phyloP scores from a whole-genome alignment of 768 basidiomycete species.

The Leccinum longicurvipes region DNA sequence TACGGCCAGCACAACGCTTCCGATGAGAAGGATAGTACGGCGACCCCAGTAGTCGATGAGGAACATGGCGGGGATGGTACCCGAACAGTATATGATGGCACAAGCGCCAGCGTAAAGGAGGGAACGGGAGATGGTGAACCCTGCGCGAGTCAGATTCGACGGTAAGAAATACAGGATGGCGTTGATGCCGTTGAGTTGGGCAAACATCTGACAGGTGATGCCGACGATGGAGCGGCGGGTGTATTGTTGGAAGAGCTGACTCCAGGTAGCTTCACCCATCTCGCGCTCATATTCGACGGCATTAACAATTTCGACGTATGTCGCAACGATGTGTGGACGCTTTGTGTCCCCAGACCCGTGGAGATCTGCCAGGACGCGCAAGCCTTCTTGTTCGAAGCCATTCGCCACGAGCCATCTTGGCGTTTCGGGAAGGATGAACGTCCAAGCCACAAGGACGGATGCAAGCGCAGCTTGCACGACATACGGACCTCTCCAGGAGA shows the following conservation, averaged over 20 bases:
- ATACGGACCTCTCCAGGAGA: slow-evolving; percentile 57
- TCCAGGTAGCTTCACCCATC: slow-evolving; percentile 43
- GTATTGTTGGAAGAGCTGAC: slow-evolving; percentile 49
- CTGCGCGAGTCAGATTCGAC: slow-evolving; percentile 47
- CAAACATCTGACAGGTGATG: slow-evolving; percentile 52
- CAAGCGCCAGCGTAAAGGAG: slow-evolving; percentile 47
- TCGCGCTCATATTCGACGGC: slow-evolving; percentile 38
- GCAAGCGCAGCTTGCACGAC: slow-evolving; percentile 51
- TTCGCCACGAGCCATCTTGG: slow-evolving; percentile 56
- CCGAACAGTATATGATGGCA: slow-evolving; percentile 46
- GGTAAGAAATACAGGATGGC: slow-evolving; percentile 58
- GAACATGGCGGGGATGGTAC: slow-evolving; percentile 51
- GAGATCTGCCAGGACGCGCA: slow-evolving; percentile 53
- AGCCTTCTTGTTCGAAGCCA: slow-evolving; percentile 47
- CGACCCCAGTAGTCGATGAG: slow-evolving; percentile 54
- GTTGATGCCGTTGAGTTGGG: slow-evolving; percentile 56
- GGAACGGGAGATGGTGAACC: slow-evolving; percentile 42
- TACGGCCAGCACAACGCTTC: slow-evolving; percentile 40
- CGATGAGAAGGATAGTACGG: slow-evolving; percentile 46
- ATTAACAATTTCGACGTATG: slow-evolving; percentile 42
- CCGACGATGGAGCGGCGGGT: slow-evolving; percentile 49
- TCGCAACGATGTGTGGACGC: slow-evolving; percentile 40
- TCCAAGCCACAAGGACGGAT: slow-evolving; percentile 43
- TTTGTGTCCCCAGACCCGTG: slow-evolving; percentile 48
- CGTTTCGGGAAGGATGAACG: slow-evolving; percentile 49